Conservation (phyloP, 495 filamentous ascomycete genomes). For the Penicillium odoratum region DNA sequence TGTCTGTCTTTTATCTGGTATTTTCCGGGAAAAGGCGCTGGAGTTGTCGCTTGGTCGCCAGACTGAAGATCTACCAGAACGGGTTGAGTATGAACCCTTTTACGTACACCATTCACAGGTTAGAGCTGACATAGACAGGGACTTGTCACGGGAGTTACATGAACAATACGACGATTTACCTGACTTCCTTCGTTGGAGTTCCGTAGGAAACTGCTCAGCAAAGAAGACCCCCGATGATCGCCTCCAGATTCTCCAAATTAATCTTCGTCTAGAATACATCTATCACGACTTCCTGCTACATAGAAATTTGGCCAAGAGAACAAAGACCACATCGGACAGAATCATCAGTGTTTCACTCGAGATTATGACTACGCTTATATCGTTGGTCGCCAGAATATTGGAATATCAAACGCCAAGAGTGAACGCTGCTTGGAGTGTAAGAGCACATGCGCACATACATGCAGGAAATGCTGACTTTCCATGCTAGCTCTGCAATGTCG, state of each 20-base stretch:
- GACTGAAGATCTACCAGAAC: slow-evolving; percentile 20
- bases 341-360: slow-evolving; percentile 48
- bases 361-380: slow-evolving; percentile 44
- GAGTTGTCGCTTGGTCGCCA: slow-evolving; percentile 49
- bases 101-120: not conserved
- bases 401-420: not conserved
- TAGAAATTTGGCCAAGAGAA: slow-evolving; percentile 47
- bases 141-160: slow-evolving; percentile 13
- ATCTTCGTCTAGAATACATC: slow-evolving; percentile 43
- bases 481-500: slow-evolving; percentile 24
- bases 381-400: slow-evolving; percentile 19
- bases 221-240: slow-evolving; percentile 5
- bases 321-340: slow-evolving; percentile 37
- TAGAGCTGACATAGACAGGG: slow-evolving; percentile 9
- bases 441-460: not conserved
- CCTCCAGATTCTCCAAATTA: slow-evolving; percentile 15
- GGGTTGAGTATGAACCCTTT: slow-evolving; percentile 19
- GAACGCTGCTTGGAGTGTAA: slow-evolving; percentile 12
- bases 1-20: slow-evolving; percentile 41
- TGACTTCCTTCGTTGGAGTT: slow-evolving; percentile 23
- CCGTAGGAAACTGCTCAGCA: not conserved
- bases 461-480: not conserved
- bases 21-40: slow-evolving; percentile 54
- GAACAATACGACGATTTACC: slow-evolving; percentile 16
- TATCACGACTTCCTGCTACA: slow-evolving; percentile 56